Evolutionary conservation across 176 grass and related monocot species (phyloP), one percentile per base, ranked within the genome.

Genomic region (Zoysia japonica): DNA sequence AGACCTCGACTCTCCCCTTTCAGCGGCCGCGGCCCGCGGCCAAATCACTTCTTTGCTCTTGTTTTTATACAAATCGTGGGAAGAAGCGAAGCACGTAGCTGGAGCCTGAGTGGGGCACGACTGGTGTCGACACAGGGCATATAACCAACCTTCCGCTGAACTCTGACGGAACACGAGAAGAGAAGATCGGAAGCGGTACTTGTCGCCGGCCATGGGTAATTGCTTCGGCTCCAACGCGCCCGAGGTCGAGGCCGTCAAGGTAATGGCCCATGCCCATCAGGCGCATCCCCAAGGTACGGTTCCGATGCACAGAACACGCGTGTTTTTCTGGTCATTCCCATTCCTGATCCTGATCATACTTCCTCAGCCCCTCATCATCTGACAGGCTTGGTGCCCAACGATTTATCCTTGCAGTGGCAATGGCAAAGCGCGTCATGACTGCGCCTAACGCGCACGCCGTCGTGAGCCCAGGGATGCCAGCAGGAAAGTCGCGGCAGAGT

Each of bases 181-280:
- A 54, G 28, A 45, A 57, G 44, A 65, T 47, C 61, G 50, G 55
- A 42, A 35, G 11, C 60, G 1, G 20, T 56, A 16, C 45, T 54
- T 56, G 47, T 48, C 49, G 19, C 10, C 56, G 11, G 41, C 68
- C 81, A 88, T 88, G 87, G 87, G 87, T 0, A 88, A 88, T 14
- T 88, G 85, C 87, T 88, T 88, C 56, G 87, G 87, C 41, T 76
- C 87, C 28, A 48, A 76, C 4, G 82, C 70, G 65, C 4, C 47
- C 71, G 82, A 88, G 47, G 48, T 80, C 2, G 71, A 79, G 47
- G 64, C 47, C 19, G 81, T 65, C 70, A 84, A 80, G 56, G 86
- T 71, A 28, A 49, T 84, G 71, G 47, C 81, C 11, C 76, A 68
- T 16, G 46, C 75, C 6, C 69, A 61, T 66, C 86, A 79, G 11